Base-by-base conservation (phyloP, 2,329 filamentous ascomycete genomes). In the Colletotrichum filicis region DNA sequence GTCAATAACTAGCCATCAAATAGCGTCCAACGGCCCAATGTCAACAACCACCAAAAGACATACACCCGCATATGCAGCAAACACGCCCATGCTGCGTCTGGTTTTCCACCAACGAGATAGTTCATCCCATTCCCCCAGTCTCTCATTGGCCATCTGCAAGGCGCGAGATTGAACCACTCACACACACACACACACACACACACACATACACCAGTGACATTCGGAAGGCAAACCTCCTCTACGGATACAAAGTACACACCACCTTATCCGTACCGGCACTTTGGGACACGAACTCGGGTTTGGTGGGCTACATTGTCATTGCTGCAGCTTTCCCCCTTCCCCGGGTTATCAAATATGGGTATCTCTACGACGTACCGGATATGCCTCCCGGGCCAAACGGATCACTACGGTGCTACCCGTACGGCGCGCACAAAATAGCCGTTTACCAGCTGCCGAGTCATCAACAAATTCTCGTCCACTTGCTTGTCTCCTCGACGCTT, bases 311-410 rank as follows among this genome's bases (percentile, higher is more conserved):
- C 46, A 52, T 26, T 49, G 49, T 32, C 30, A 32, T 11, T 32
- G 30, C 49, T 42, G 49, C 30, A 52, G 28, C 61, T 30, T n/a
- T 49, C 19, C n/a, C 59, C 49, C 55, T 52, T 57, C 68, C 63
- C 63, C 68, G 26, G 57, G 56, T 30, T 42, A 71, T 67, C 68
- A 61, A 57, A 37, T 14, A 57, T 71, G 68, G 63, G 37, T 62
- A 61, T 66, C 11, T 30, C 24, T 61, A 35, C 24, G 46, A 16
- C 66, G 32, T 49, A 19, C 26, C 42, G 60, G 67, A 22, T 65
- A 42, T 22, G 22, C 37, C n/a, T 65, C 28, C 53, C 59, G 53
- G 30, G 37, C 28, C 55, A 58, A 66, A 46, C 24, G 53, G 37
- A 55, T 9, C 60, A 70, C 37, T 26, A 28, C 32, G 26, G 42